Percentiles rank a stretch among this genome's conserved stretches.
Conservation (phyloP, 176 grass and related monocot species). For the Phoenix dactylifera region DNA sequence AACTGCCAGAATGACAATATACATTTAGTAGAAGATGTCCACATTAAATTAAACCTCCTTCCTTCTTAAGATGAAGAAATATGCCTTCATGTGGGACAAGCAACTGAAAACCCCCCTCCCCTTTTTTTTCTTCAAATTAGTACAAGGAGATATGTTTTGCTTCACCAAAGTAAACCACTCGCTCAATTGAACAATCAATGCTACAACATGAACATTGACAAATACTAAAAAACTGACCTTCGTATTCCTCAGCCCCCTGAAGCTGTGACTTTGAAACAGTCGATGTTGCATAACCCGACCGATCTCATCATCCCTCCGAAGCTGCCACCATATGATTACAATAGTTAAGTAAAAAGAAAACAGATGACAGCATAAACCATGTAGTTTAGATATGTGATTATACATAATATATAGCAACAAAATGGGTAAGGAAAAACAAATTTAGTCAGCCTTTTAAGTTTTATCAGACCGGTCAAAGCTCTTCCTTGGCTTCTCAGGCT, state of each 20-base stretch:
- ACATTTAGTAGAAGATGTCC: too few relatives aligned
- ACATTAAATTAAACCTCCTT: too few relatives aligned
- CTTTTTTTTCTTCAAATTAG: too few relatives aligned
- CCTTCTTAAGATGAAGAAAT: too few relatives aligned
- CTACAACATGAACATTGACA: too few relatives aligned
- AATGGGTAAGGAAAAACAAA: constrained; percentile 4
- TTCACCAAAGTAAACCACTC: too few relatives aligned
- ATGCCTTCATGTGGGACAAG: too few relatives aligned
- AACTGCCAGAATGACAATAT: too few relatives aligned
- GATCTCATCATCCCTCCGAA: constrained; percentile 98
- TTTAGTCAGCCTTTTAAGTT: constrained; percentile 6
- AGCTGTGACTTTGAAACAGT: constrained; percentile 91
- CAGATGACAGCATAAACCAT: constrained; percentile 6
- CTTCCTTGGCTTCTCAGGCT: constrained; percentile 78
- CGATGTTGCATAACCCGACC: constrained; percentile 70
- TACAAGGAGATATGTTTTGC: too few relatives aligned
- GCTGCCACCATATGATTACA: constrained; percentile 30
- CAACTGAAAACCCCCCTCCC: too few relatives aligned
- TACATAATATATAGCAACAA: constrained; percentile 4
- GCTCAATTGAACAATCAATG: too few relatives aligned
- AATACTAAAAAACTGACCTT: constrained; percentile 25
- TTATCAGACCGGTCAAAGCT: constrained; percentile 79
- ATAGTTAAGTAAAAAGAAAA: constrained; percentile 9
- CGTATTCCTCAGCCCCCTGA: constrained; percentile 45
- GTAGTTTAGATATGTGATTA: neutral